Base-by-base conservation (phyloP, 2,329 filamentous ascomycete species). In the Geosmithia flava region DNA sequence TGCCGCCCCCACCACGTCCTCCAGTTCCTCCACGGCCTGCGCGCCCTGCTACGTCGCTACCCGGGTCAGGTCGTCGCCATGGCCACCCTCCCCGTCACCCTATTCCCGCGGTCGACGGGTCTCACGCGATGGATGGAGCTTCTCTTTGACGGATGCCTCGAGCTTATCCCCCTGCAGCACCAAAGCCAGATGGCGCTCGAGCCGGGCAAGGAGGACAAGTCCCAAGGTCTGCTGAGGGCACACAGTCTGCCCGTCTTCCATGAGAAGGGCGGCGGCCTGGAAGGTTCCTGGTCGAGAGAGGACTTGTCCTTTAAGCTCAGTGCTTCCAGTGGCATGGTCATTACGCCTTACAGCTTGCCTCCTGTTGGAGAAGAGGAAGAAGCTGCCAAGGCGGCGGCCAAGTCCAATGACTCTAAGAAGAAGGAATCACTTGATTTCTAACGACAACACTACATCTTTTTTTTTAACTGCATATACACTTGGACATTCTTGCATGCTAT, bases 221-320 rank as follows among this genome's bases (percentile, higher is more conserved):
- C 85, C 1, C 91, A 97, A 60, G 93, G 93, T 1, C 78, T 97
- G 65, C 68, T 97, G 17, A 85, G 82, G 52, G 78, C 94, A 1
- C 87, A 95, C 62, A 83, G 83, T 48, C 65, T 97, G 37, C 91
- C 93, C 0, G 72, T 95, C 1, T 83, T 87, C 54, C 87, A 94
- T 51, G 91, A 97, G 61, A 87, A 86, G 54, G 91, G 93, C 2
- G 89, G 89, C 2, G 88, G 87, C 10, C 75, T 78, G 2, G 80
- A 80, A 50, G 72, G 77, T 40, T 78, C 78, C 50, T 81, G 80
- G 52, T 75, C 83, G 48, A 81, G 86, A 20, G 87, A 95, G 58
- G 89, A 96, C 64, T 76, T 95, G 65, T 89, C 89, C 4, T 98
- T 98, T 63, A 90, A 82, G 51, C 68, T 98, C 47, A 95, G 88